These are phyloP conservation scores for Candida suzukii DNA, from an alignment of 805 yeast genomes.

Conservation along the genomic window DNA sequence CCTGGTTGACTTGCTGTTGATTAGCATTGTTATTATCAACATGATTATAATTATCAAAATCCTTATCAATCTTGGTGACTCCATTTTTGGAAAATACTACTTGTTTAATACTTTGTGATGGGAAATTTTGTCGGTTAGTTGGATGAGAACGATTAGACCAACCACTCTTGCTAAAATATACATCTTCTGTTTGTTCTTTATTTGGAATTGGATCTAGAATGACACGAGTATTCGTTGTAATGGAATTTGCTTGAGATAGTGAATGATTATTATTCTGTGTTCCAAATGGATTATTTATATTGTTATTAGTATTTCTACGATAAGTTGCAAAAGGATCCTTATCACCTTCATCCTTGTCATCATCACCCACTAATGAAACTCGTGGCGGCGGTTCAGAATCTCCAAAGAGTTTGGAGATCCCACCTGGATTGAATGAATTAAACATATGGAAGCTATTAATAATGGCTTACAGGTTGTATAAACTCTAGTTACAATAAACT, in stretches of 20 bases:
- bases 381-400: background rate
- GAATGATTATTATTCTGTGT: no score
- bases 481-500: no score
- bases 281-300: background rate
- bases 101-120: no score
- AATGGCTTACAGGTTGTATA: no score
- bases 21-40: no score
- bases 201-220: background rate
- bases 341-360: background rate
- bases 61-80: no score
- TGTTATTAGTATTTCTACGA: no score
- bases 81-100: no score
- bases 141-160: background rate
- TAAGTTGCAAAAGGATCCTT: background rate
- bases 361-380: background rate
- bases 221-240: no score
- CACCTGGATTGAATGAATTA: background rate
- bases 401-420: background rate
- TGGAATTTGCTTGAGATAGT: no score
- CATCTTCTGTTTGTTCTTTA: background rate
- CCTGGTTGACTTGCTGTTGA: background rate
- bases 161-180: background rate
- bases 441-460: background rate
- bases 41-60: no score
- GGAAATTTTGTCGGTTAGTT: background rate